These are phyloP conservation scores for Alternaria infectoria DNA, from an alignment of 2,329 filamentous ascomycete species.

Conservation along the genomic window DNA sequence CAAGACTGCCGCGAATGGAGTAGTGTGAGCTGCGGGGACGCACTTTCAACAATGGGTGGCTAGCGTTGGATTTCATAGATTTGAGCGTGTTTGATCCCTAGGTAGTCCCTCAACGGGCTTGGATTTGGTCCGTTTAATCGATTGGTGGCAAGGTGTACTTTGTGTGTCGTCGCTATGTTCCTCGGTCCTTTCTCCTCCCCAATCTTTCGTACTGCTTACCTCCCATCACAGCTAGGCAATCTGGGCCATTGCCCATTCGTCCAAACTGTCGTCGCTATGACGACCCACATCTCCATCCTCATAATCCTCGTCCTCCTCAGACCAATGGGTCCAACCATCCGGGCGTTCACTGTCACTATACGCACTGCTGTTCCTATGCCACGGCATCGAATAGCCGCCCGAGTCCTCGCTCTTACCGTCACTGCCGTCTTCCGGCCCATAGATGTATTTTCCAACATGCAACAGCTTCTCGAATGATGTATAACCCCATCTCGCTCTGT, in stretches of 20 bases:
- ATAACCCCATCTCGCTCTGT: not conserved
- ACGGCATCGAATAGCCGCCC: not conserved
- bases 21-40: not conserved
- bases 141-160: not conserved
- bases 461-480: not conserved
- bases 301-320: not conserved
- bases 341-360: not conserved
- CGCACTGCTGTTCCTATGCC: not conserved
- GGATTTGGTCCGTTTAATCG: not conserved
- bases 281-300: not conserved
- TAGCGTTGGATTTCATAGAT: slow-evolving; percentile 4
- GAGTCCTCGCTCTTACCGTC: not conserved
- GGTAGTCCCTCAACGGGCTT: slow-evolving; percentile 6
- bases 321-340: not conserved
- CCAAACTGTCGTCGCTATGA: too few relatives aligned
- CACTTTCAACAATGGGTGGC: not conserved
- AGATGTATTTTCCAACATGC: too few relatives aligned
- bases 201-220: too few relatives aligned
- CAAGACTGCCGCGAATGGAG: not conserved
- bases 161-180: too few relatives aligned
- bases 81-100: not conserved
- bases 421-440: too few relatives aligned
- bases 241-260: too few relatives aligned
- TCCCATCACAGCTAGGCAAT: too few relatives aligned
- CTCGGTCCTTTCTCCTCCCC: too few relatives aligned